Evolutionary conservation across 2,329 filamentous ascomycete genomes (phyloP), one percentile per base, ranked within the genome.

Genomic region (Arthrobotrys sphaeroides): DNA sequence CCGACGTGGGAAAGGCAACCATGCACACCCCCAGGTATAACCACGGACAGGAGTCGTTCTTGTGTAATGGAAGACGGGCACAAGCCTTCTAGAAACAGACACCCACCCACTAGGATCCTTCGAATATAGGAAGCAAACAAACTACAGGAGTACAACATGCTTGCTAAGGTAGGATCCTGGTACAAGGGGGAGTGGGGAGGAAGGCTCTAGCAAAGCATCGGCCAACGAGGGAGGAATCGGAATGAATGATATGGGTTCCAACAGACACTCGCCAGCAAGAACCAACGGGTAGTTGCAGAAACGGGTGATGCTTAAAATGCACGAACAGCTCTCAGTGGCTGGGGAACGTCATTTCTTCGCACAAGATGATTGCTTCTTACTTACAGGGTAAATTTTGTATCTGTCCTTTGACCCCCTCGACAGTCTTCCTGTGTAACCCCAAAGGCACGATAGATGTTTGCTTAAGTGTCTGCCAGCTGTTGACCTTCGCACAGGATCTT

Each of bases 381-480:
- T 74, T 68, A 74, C 70, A 61, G 45, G 49, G 53, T 49, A 49
- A 13, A 20, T 31, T 40, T 28, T 31, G 55, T 67, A 20, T 36
- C 38, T 51, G 24, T 45, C 26, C 38, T 28, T 42, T 55, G 38
- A 26, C 47, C 31, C 40, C 20, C 16, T 74, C 26, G 18, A 36
- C n/a, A 28, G 42, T 57, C 9, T 40, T 10, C 31, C 55, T 62
- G 69, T 74, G 70, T 74, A 74, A 74, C 70, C 45, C 70, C 45
- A 31, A 45, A 74, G 70, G 62, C 62, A 68, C 70, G 16, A 62
- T 47, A n/a, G 51, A 28, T 74, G 70, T 74, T 74, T 74, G 70
- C 70, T 67, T 57, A 67, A 67, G 12, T 22, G 61, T 43, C 26
- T 74, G 70, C 70, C 70, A 74, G 62, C 70, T 74, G 55, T 67